phyloP scores from a whole-genome alignment of 2,329 filamentous ascomycete genomes.

The Eutypa lata region DNA sequence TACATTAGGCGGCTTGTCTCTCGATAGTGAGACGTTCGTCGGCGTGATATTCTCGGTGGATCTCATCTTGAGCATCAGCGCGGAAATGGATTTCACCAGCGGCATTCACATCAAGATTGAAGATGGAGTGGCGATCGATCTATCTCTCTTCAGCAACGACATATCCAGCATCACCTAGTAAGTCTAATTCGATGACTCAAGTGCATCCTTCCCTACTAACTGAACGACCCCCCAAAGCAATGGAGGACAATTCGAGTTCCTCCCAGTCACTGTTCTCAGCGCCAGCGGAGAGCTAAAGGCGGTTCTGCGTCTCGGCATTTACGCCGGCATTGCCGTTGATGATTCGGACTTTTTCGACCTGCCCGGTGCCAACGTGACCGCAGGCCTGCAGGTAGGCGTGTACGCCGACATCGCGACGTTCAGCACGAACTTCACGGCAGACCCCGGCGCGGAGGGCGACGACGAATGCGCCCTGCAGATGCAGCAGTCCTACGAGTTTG shows the following conservation, averaged over 20 bases:
- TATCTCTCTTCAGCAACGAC: conserved; percentile 48
- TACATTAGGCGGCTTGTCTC: conserved; percentile 37
- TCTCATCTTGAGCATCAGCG: conserved; percentile 46
- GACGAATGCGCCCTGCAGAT: conserved; percentile 42
- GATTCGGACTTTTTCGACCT: conserved; percentile 15
- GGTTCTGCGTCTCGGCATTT: conserved; percentile 43
- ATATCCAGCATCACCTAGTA: conserved; percentile 48
- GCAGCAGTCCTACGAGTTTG: conserved; percentile 48
- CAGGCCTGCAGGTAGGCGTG: conserved; percentile 46
- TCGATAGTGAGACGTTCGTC: conserved; percentile 37
- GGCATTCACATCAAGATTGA: conserved; percentile 56
- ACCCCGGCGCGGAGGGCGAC: conserved; percentile 23
- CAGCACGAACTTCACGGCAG: conserved; percentile 46
- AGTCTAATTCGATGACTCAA: conserved; percentile 21
- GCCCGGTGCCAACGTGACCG: conserved; percentile 23
- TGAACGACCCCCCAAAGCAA: conserved; percentile 32
- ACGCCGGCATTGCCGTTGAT: conserved; percentile 38
- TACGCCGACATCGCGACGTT: conserved; percentile 54
- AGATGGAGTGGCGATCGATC: conserved; percentile 44
- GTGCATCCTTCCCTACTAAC: background rate
- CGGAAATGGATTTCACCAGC: conserved; percentile 45
- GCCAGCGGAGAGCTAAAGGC: conserved; percentile 42
- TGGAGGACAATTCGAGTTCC: conserved; percentile 53
- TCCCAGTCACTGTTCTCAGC: conserved; percentile 49
- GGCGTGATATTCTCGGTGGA: conserved; percentile 49